Percentiles rank a stretch among this genome's conserved stretches.
Conservation (phyloP, 345 rosid species). For the Trapa bicornis region DNA sequence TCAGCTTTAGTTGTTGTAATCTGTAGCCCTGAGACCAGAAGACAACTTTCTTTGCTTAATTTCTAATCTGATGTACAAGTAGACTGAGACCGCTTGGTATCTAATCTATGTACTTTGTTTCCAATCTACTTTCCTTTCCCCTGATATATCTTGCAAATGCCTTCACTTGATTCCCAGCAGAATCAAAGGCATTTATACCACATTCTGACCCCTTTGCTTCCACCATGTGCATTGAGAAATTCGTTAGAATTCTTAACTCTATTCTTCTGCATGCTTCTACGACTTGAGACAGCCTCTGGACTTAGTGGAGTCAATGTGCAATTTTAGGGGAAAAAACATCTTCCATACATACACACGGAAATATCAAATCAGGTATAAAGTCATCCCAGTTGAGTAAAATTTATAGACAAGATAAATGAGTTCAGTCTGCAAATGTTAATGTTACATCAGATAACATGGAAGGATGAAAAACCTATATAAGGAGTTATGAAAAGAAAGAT, state of each 20-base stretch:
- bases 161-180: background rate
- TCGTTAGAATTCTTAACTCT: background rate
- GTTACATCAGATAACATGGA: background rate
- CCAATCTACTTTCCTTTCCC: background rate
- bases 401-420: too few relatives aligned
- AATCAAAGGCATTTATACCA: background rate
- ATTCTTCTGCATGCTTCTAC: background rate
- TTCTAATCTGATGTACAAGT: background rate
- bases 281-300: too few relatives aligned
- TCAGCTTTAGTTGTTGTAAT: conserved; percentile 3
- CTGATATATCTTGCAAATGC: background rate
- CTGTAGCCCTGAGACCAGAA: background rate
- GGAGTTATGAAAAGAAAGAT: background rate
- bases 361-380: too few relatives aligned
- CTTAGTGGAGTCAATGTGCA: too few relatives aligned
- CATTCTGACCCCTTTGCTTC: background rate
- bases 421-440: background rate
- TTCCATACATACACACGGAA: too few relatives aligned
- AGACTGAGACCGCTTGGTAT: background rate
- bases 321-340: too few relatives aligned
- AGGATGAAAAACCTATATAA: background rate
- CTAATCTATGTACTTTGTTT: conserved; percentile 8
- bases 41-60: background rate
- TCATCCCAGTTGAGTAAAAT: too few relatives aligned
- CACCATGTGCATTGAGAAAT: background rate